Base-by-base conservation (phyloP, 805 yeast genomes). In the Yarrowia bubula region DNA sequence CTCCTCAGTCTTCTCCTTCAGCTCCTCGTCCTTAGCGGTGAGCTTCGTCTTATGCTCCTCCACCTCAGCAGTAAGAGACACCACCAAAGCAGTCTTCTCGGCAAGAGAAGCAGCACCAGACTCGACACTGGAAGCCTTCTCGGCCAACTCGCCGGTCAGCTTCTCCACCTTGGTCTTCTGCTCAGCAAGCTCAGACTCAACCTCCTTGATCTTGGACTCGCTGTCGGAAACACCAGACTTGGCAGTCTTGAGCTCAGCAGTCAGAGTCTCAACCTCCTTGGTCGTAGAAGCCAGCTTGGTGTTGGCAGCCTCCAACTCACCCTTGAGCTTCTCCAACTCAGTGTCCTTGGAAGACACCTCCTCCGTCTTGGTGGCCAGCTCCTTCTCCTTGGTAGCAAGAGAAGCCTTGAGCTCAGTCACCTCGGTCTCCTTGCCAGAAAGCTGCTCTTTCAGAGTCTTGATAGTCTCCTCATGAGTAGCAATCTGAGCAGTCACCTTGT, bases 271-370 rank as follows among this genome's bases (percentile, higher is more conserved):
- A 66, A 64, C 28, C 48, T 32, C 22, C 47, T 13, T 3, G 35
- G 55, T 15, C 17, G 68, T 67, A 8, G 32, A 28, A 37, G 55
- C 61, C 22, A 65, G 44, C 14, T 42, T 15, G 42, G 46, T 22
- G 18, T 44, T 58, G 11, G 60, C 60, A 10, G 43, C 50, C 17
- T 64, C 66, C n/a, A 70, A 42, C 10, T 70, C 68, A 7, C 67
- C 22, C 33, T 68, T 68, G 46, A 73, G 70, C 6, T 73, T 78
- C 66, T 84, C 87, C 14, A 84, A 70, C 8, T 67, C 69, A 14
- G 76, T 74, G 8, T 83, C 78, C 69, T 79, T 81, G 35, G 79
- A 81, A 10, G 55, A n/a, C 4, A 64, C 22, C 22, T 35, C 64
- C 38, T 64, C 35, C 18, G 42, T 28, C 65, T 41, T 64, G 31